Conservation (phyloP, 2,329 filamentous ascomycete genomes). For the Neofusicoccum sp. region DNA sequence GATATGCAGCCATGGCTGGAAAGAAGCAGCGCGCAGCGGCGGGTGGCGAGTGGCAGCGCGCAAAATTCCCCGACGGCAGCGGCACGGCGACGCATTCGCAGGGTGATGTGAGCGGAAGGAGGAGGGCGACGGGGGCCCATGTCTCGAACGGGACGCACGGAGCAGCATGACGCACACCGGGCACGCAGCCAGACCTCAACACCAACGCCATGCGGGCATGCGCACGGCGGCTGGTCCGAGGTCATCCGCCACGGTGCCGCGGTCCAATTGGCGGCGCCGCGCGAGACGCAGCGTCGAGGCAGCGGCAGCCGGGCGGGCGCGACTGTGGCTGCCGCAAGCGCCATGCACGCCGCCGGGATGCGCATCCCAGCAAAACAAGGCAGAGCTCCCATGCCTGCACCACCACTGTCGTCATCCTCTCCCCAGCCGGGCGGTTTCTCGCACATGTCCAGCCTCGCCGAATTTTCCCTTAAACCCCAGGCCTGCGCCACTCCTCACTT, state of each 20-base stretch:
- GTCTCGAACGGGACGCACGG: slow-evolving; percentile 1
- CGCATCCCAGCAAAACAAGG: slow-evolving; percentile 17
- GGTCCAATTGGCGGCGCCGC: too few species aligned
- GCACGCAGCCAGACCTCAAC: neutral
- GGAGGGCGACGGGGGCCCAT: neutral
- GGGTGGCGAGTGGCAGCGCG: neutral
- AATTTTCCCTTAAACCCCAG: neutral
- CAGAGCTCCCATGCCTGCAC: slow-evolving; percentile 11
- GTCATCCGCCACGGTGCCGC: too few species aligned
- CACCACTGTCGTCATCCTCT: slow-evolving; percentile 14
- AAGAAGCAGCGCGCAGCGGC: neutral
- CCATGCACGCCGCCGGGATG: too few species aligned
- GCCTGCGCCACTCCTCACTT: neutral
- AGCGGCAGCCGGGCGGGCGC: too few species aligned
- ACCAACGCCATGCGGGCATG: too few species aligned
- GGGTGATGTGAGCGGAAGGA: neutral
- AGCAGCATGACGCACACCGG: neutral
- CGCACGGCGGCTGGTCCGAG: too few species aligned
- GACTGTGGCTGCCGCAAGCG: too few species aligned
- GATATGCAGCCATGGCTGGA: neutral
- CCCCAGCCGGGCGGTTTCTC: neutral
- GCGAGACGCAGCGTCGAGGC: too few species aligned
- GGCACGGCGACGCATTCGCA: neutral
- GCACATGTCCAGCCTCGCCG: neutral
- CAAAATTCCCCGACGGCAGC: neutral